phyloP scores from a whole-genome alignment of 192 early-diverging fungal species.

The Phlyctochytrium arcticum region DNA sequence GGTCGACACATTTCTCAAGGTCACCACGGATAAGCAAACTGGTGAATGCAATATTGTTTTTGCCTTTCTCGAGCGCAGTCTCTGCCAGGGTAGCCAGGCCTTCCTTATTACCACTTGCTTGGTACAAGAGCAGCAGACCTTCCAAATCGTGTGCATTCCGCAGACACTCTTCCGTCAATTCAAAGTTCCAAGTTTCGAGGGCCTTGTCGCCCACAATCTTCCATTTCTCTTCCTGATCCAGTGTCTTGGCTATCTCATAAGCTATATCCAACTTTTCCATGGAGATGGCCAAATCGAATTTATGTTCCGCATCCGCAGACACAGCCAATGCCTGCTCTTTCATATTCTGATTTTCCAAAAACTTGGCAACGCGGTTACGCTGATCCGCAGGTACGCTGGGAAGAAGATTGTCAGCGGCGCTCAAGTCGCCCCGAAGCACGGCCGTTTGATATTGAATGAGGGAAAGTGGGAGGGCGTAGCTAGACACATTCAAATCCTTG shows the following conservation, averaged over 20 bases:
- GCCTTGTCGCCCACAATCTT: conserved; percentile 88
- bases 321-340: conserved; percentile 91
- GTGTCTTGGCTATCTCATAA: conserved; percentile 76
- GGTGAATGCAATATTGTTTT: conserved; percentile 90
- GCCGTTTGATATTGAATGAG: conserved; percentile 99
- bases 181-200: conserved; percentile 79
- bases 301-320: conserved; percentile 93
- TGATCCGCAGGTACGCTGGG: conserved; percentile 86
- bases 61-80: conserved; percentile 65
- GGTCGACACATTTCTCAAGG: conserved; percentile 76
- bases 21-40: conserved; percentile 73
- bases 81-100: conserved; percentile 75
- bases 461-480: conserved; percentile 85
- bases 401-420: conserved; percentile 71
- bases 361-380: conserved; percentile 85
- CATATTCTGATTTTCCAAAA: conserved; percentile 87
- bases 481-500: conserved; percentile 86
- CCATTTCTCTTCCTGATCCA: conserved; percentile 90
- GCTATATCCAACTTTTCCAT: conserved; percentile 81
- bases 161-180: conserved; percentile 87
- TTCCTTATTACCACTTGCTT: conserved; percentile 74
- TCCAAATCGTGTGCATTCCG: conserved; percentile 83
- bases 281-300: conserved; percentile 91
- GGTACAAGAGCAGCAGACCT: conserved; percentile 86
- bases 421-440: conserved; percentile 89